A percentile compares a stretch with the other conserved stretches of the same genome.
These are phyloP conservation scores for Calcarisporium arbuscula DNA, from an alignment of 2,329 filamentous ascomycete species.

Conservation along the genomic window DNA sequence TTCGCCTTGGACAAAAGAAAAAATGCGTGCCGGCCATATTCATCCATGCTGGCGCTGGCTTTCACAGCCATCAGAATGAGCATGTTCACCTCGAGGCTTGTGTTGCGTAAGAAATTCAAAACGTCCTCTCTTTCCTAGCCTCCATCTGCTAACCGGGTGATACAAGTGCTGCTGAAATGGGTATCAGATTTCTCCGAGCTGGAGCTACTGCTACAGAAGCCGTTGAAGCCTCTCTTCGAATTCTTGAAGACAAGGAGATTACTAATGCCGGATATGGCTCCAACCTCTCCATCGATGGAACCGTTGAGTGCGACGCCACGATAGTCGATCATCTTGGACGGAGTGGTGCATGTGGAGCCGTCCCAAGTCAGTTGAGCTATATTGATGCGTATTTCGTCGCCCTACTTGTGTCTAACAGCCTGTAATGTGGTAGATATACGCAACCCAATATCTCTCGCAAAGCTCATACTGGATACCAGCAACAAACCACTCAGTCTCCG, in stretches of 20 bases:
- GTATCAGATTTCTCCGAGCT: constrained; percentile 71
- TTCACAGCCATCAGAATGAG: constrained; percentile 85
- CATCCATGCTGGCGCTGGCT: constrained; percentile 92
- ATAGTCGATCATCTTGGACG: constrained; percentile 86
- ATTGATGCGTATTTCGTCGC: background rate
- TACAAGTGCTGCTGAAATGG: constrained; percentile 70
- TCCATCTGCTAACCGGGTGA: too few species aligned
- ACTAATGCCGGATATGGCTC: constrained; percentile 96
- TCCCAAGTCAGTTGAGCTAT: constrained; percentile 60
- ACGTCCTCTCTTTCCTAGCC: too few species aligned
- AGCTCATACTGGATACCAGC: constrained; percentile 72
- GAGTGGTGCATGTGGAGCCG: constrained; percentile 89
- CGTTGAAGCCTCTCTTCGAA: constrained; percentile 79
- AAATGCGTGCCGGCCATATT: constrained; percentile 67
- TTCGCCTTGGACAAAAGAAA: constrained; percentile 26
- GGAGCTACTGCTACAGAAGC: constrained; percentile 81
- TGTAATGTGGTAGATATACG: constrained; percentile 75
- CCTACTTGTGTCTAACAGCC: too few species aligned
- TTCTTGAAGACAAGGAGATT: constrained; percentile 89
- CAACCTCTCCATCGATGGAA: constrained; percentile 84
- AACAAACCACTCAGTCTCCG: constrained; percentile 72
- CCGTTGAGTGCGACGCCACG: constrained; percentile 90
- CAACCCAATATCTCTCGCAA: constrained; percentile 85
- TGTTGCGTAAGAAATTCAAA: constrained; percentile 60
- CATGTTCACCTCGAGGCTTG: constrained; percentile 78